phyloP scores from a whole-genome alignment of 73 alveolate genomes.

The Tetrahymena elliotti region DNA sequence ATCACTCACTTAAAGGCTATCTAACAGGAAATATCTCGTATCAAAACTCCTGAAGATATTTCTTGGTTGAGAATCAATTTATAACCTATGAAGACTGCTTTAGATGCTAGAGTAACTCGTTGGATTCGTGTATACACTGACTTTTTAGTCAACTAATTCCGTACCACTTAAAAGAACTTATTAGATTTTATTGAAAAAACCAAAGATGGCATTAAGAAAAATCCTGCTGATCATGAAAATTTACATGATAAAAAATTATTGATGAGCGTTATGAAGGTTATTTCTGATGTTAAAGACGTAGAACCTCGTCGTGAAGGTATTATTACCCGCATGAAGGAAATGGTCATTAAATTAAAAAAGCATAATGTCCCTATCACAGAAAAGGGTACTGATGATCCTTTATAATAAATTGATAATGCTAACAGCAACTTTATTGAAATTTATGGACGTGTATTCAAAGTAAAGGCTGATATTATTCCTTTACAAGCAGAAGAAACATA shows the following conservation, averaged over 20 bases:
- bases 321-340: constrained; percentile 74
- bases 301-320: constrained; percentile 67
- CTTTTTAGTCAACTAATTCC: constrained; percentile 80
- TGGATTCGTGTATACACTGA: constrained; percentile 89
- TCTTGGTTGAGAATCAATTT: constrained; percentile 95
- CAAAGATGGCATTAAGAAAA: constrained; percentile 74
- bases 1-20: constrained; percentile 80
- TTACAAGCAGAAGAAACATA: constrained; percentile 92
- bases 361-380: constrained; percentile 76
- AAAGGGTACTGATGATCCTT: constrained; percentile 50
- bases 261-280: constrained; percentile 88
- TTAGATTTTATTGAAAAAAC: constrained; percentile 85
- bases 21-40: constrained; percentile 75
- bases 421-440: constrained; percentile 89
- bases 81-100: constrained; percentile 78
- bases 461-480: constrained; percentile 96
- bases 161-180: constrained; percentile 73
- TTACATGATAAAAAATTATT: constrained; percentile 67
- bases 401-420: constrained; percentile 60
- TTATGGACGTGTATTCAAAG: constrained; percentile 89
- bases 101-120: constrained; percentile 69
- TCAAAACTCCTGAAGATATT: constrained; percentile 81
- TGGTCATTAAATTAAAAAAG: constrained; percentile 65
- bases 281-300: constrained; percentile 87
- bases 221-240: constrained; percentile 68